Evolutionary conservation across 768 basidiomycete genomes (phyloP), one percentile per base, ranked within the genome.

Genomic region (Paxillus ammoniavirescens): DNA sequence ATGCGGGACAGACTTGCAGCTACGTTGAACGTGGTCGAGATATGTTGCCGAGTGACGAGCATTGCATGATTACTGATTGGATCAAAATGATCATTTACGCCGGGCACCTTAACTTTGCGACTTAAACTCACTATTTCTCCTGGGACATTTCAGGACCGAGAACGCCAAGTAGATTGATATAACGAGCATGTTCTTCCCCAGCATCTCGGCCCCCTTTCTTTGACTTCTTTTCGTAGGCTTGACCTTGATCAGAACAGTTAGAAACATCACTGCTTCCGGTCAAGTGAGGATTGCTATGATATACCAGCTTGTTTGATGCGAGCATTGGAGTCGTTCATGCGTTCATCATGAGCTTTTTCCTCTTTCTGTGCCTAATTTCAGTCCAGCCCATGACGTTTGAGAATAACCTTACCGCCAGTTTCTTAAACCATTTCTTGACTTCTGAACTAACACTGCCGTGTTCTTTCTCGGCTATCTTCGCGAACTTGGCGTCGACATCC

Each of bases 401-500:
- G 17, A 38, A 54, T 41, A 52, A 47, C 30, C 87, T 60, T 61
- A 91, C 89, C 46, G 83, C 78, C 35, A 91, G 77, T 68, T 85
- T 90, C 81, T 88, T 91, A 76, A 91, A 85, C 89, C 89, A 91
- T 62, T 88, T 92, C 75, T 84, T 87, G 40, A 90, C 82, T 57
- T 91, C 89, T 30, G 73, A 68, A 57, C 81, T 83, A 47, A 90
- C 72, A 18, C 52, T 62, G 56, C 84, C 82, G 54, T 83, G 89
- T 58, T 92, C 89, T 70, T 82, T 90, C 60, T 89, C 86, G 12
- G 80, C 80, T 55, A 87, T 65, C 72, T 87, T 91, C 40, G 82
- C 80, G 68, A 89, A 91, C 72, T 88, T 92, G 58, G 73, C 54
- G 61, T 91, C 86, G 48, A 91, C 78, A 28, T 91, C 89, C 2